Conservation (phyloP, 495 filamentous ascomycete genomes). For the Xylaria cubensis region DNA sequence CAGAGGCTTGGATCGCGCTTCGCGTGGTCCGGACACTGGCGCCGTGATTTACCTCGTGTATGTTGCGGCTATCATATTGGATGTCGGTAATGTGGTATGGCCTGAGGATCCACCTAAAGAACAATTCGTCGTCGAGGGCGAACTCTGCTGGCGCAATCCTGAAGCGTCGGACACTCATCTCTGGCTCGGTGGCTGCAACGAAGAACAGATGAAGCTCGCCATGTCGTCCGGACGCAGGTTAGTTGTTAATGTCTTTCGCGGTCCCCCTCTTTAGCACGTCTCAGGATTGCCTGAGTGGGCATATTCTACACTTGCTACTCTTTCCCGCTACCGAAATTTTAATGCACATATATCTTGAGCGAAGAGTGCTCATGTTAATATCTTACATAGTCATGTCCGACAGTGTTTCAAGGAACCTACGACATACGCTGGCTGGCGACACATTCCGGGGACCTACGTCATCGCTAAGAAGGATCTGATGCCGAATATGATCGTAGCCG, state of each 20-base stretch:
- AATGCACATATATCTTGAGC: neutral
- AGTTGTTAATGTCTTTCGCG: neutral
- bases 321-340: neutral
- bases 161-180: neutral
- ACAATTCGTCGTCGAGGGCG: neutral
- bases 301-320: neutral
- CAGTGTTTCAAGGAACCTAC: slow-evolving; percentile 18
- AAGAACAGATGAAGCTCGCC: slow-evolving; percentile 16
- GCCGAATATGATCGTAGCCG: slow-evolving; percentile 21
- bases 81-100: slow-evolving; percentile 26
- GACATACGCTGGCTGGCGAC: slow-evolving; percentile 19
- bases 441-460: slow-evolving; percentile 13
- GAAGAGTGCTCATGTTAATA: neutral
- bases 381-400: slow-evolving; percentile 5
- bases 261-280: neutral
- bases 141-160: slow-evolving; percentile 23
- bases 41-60: slow-evolving; percentile 27
- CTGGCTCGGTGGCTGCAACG: slow-evolving; percentile 13
- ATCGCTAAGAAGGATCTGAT: slow-evolving; percentile 20
- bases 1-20: slow-evolving; percentile 39
- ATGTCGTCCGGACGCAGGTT: neutral
- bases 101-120: slow-evolving; percentile 10
- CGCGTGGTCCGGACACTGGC: slow-evolving; percentile 20
- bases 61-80: slow-evolving; percentile 25
- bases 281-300: neutral